Evolutionary conservation across 768 basidiomycete genomes (phyloP), one percentile per base, ranked within the genome.

Genomic region (Saitozyma sp.): DNA sequence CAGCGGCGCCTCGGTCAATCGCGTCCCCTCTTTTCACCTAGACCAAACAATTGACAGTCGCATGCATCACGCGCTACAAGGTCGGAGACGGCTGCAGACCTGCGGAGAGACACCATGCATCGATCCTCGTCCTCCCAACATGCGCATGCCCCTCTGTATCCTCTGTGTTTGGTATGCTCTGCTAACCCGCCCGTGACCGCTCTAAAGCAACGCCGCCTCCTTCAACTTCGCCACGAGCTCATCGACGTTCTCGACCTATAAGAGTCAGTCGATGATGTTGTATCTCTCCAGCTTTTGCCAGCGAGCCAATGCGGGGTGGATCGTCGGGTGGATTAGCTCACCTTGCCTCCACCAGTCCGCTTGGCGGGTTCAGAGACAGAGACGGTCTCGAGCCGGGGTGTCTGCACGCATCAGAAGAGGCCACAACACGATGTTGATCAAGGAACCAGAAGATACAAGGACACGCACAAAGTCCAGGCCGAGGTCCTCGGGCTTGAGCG

Each of bases 321-420:
- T 10, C 10, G 10, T 29, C 40, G 56, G 42, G 49, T 14, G 39
- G 9, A 20, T 38, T n/a, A 48, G 62, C 83, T 50, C 57, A 85
- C 95, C 85, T 96, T 99, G 50, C 86, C 87, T 37, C 96, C 95
- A 11, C 96, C 96, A 43, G 89, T 85, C 42, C 96, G 87, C 78
- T 89, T 87, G 0, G 90, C 89, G 29, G 96, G 96, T 77, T 97
- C 95, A 2, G 86, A 81, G 29, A 98, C 90, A 69, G 89, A 91
- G 74, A 98, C 71, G 0, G 87, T 91, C 82, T 96, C 90, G 37
- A 98, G 81, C 40, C 85, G 84, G 14, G 92, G 92, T 0, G 86
- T 84, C 78, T 79, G 50, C 29, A 5, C 29, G 29, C 29, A 29
- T 29, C 29, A 29, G 29, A 29, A 2, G 29, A 29, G 29, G 29